phyloP scores from a whole-genome alignment of 192 early-diverging fungal species.

The Pilobolus umbonatus region DNA sequence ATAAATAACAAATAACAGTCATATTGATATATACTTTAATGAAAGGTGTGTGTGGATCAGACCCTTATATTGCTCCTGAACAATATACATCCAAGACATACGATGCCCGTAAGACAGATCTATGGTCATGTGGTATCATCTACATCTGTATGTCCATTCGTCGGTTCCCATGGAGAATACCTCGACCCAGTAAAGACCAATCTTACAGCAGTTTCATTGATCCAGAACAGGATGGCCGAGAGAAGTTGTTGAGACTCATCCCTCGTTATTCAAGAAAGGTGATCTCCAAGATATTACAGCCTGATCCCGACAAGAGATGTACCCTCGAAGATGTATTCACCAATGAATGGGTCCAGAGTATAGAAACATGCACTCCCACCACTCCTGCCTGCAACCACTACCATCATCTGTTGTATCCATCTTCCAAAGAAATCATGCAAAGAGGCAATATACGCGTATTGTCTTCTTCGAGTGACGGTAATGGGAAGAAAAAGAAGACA shows the following conservation, averaged over 20 bases:
- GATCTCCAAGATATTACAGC: slow-evolving; percentile 60
- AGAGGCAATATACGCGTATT: slow-evolving; percentile 20
- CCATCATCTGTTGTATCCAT: slow-evolving; percentile 26
- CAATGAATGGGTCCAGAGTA: slow-evolving; percentile 67
- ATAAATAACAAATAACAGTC: not conserved
- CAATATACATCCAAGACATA: slow-evolving; percentile 67
- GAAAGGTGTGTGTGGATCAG: slow-evolving; percentile 80
- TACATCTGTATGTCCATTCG: slow-evolving; percentile 71
- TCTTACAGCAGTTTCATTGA: slow-evolving; percentile 46
- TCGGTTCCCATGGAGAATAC: slow-evolving; percentile 67
- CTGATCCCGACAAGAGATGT: slow-evolving; percentile 49
- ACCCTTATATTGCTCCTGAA: slow-evolving; percentile 97
- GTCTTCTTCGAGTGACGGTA: not conserved
- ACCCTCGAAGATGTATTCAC: slow-evolving; percentile 63
- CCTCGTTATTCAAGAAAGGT: slow-evolving; percentile 52
- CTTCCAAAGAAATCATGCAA: slow-evolving; percentile 7
- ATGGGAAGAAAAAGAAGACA: no score
- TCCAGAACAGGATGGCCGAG: slow-evolving; percentile 43
- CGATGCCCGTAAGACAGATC: slow-evolving; percentile 81
- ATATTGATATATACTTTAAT: slow-evolving; percentile 1
- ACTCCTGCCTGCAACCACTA: slow-evolving; percentile 7
- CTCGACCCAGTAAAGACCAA: slow-evolving; percentile 50
- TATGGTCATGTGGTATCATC: slow-evolving; percentile 92
- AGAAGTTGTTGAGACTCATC: slow-evolving; percentile 50
- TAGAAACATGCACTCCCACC: slow-evolving; percentile 46